phyloP scores from a whole-genome alignment of 345 rosid species.

The Triadica sebifera region DNA sequence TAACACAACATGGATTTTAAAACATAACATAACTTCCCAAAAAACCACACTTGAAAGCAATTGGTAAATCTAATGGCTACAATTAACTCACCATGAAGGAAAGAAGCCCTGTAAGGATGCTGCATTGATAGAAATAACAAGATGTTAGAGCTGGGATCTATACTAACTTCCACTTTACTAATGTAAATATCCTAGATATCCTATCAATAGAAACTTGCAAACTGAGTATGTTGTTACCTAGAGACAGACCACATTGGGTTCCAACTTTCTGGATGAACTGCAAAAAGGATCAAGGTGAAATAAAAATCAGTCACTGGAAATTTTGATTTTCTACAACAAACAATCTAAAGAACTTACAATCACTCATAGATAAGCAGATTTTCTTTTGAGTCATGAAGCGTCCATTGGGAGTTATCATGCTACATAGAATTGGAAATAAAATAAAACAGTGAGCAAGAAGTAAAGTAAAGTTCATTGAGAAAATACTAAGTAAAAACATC shows the following conservation, averaged over 20 bases:
- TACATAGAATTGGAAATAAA: slow-evolving; percentile 23
- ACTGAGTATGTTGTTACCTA: slow-evolving; percentile 48
- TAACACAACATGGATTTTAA: neutral
- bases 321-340: slow-evolving; percentile 9
- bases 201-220: neutral
- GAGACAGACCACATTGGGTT: slow-evolving; percentile 99
- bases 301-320: slow-evolving; percentile 6
- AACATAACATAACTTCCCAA: slow-evolving; percentile 3
- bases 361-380: slow-evolving; percentile 98
- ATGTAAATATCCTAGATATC: neutral
- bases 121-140: slow-evolving; percentile 42
- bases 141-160: slow-evolving; percentile 14
- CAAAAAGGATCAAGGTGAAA: slow-evolving; percentile 19
- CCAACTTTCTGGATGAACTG: slow-evolving; percentile 99
- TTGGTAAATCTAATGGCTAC: neutral
- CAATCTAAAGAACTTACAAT: slow-evolving; percentile 57
- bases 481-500: neutral
- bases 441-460: neutral
- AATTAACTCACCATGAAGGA: slow-evolving; percentile 85
- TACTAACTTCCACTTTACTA: neutral
- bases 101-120: slow-evolving; percentile 98
- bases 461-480: slow-evolving; percentile 1
- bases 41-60: neutral
- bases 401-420: slow-evolving; percentile 98
- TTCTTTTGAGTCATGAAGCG: slow-evolving; percentile 96